A percentile compares a stretch with the other conserved stretches of the same genome.
Conservation (phyloP, 2,329 filamentous ascomycete genomes). For the Elsinoe arachidis region DNA sequence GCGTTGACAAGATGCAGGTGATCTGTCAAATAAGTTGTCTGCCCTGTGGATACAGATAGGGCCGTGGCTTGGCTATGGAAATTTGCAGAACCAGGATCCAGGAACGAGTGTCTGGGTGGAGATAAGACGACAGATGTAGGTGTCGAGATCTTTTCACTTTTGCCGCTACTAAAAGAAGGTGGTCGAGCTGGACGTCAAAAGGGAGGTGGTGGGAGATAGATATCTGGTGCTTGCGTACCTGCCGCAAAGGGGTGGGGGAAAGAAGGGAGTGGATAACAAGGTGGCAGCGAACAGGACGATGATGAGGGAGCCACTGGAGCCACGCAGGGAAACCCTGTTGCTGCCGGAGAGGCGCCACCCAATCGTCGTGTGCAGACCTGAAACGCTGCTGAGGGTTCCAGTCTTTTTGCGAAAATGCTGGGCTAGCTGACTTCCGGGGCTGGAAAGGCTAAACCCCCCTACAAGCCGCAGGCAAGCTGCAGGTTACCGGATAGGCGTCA, state of each 20-base stretch:
- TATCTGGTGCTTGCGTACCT: conserved; percentile 8
- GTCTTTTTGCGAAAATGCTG: neutral
- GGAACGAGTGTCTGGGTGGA: neutral
- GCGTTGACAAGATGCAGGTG: neutral
- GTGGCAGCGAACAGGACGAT: conserved; percentile 2
- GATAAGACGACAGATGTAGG: neutral
- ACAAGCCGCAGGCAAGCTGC: too few relatives aligned
- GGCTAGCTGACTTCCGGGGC: neutral
- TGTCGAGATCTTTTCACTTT: too few relatives aligned
- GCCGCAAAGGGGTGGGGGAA: conserved; percentile 8
- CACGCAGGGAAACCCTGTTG: neutral
- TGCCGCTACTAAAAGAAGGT: neutral
- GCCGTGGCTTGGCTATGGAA: neutral
- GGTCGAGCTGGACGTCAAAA: neutral
- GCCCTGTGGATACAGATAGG: neutral
- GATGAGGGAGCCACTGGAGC: neutral
- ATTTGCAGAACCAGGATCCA: neutral
- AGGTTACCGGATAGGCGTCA: too few relatives aligned
- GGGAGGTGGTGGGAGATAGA: neutral
- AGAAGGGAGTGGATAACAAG: conserved; percentile 7
- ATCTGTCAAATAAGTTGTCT: neutral
- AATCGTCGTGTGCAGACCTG: neutral
- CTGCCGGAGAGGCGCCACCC: neutral
- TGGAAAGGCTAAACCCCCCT: too few relatives aligned
- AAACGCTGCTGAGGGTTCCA: conserved; percentile 1